Evolutionary conservation across 768 basidiomycete genomes (phyloP).

Genomic region (Mycena rebaudengoi): DNA sequence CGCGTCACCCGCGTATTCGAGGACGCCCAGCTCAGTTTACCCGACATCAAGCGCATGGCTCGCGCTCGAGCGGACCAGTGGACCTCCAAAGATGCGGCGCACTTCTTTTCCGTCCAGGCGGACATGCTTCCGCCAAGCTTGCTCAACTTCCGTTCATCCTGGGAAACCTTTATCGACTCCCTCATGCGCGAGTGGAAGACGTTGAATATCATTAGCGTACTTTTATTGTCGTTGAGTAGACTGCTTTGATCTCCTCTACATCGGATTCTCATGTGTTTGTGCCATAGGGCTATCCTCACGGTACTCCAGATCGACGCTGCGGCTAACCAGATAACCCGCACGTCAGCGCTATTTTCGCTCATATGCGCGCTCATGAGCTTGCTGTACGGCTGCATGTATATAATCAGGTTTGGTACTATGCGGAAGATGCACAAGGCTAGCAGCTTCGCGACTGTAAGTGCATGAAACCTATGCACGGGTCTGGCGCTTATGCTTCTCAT

Average conservation of each 20-base stretch:
- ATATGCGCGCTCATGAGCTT: constrained; percentile 70
- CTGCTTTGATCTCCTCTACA: background rate
- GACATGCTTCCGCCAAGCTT: constrained; percentile 45
- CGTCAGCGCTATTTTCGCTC: constrained; percentile 65
- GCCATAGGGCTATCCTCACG: constrained; percentile 43
- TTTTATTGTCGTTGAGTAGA: constrained; percentile 35
- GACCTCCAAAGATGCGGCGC: background rate
- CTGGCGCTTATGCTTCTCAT: background rate
- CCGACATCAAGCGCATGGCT: constrained; percentile 59
- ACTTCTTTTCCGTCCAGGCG: background rate
- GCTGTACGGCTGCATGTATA: constrained; percentile 71
- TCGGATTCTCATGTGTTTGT: background rate
- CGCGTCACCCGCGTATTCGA: constrained; percentile 75
- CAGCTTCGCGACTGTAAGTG: constrained; percentile 66
- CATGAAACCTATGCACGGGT: background rate
- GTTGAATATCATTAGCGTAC: constrained; percentile 60
- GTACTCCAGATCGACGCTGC: constrained; percentile 50
- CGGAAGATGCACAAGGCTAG: constrained; percentile 71
- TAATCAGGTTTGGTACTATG: constrained; percentile 72
- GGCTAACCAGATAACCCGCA: constrained; percentile 62
- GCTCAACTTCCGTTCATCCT: constrained; percentile 58
- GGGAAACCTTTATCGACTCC: constrained; percentile 65
- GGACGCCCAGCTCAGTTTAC: constrained; percentile 69
- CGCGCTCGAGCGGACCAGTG: constrained; percentile 38
- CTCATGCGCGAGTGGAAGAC: constrained; percentile 68